phyloP scores from a whole-genome alignment of 768 basidiomycete genomes.

The Omphalotus guepiniiformis region DNA sequence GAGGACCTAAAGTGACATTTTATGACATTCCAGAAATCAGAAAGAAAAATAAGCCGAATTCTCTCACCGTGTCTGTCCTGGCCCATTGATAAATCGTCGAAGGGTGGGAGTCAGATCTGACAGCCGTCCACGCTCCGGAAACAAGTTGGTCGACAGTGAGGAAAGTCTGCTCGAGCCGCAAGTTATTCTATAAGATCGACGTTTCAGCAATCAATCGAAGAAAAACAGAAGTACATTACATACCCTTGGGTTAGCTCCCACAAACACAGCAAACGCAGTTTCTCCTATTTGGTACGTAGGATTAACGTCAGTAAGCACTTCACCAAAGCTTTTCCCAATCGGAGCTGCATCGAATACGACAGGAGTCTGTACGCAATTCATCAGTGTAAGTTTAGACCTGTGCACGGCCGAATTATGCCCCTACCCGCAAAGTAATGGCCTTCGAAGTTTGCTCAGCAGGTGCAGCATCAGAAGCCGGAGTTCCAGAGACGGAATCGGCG shows the following conservation, averaged over 20 bases:
- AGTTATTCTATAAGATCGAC: constrained; percentile 60
- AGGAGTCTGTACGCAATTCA: constrained; percentile 34
- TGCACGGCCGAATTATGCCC: constrained; percentile 1
- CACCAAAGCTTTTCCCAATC: constrained; percentile 57
- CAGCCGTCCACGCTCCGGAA: constrained; percentile 47
- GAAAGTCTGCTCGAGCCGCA: constrained; percentile 70
- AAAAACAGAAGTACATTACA: constrained; percentile 17
- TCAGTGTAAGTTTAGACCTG: not conserved
- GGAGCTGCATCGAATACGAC: constrained; percentile 61
- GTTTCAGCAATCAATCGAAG: not conserved
- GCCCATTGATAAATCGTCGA: constrained; percentile 68
- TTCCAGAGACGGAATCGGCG: constrained; percentile 39
- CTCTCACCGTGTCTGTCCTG: constrained; percentile 49
- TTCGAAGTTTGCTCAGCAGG: constrained; percentile 59
- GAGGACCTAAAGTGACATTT: constrained; percentile 33
- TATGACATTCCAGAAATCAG: not conserved
- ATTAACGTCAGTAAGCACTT: constrained; percentile 52
- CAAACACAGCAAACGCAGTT: constrained; percentile 58
- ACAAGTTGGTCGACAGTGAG: constrained; percentile 56
- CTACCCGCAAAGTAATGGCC: constrained; percentile 66
- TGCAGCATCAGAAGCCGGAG: constrained; percentile 59
- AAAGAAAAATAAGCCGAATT: not conserved
- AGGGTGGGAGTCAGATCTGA: constrained; percentile 75
- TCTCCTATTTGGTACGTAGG: constrained; percentile 51
- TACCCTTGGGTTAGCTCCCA: constrained; percentile 77